Base-by-base conservation (phyloP, 371 early-diverging fungal genomes). In the Mucor ambiguus region DNA sequence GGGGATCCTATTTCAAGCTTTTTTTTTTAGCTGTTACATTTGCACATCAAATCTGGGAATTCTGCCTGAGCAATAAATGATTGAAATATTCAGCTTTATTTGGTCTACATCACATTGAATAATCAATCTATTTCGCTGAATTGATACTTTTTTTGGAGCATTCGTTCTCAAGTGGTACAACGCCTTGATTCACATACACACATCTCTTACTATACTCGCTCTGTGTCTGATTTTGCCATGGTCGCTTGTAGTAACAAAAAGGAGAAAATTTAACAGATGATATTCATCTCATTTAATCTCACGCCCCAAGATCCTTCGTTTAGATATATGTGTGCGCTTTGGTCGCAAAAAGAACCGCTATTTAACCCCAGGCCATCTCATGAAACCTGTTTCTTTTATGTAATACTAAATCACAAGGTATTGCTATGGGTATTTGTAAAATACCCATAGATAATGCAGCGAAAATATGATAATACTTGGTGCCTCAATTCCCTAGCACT, bases 381-480 rank as follows among this genome's bases (percentile, higher is more conserved):
- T 28, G 26, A 52, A 52, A 52, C 28, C 52, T 52, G 52, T 52
- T 28, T 52, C 52, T 52, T 49, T 52, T 6, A 52, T 52, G 52
- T 52, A 52, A 28, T 28, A 52, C 52, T 28, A 26, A 52, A 52
- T 52, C 52, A 52, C 52, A 52, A 52, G 52, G 28, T 52, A 28
- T 52, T 2, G 38, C 46, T 10, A 49, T 33, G n/a, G 35, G 55
- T 38, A 63, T n/a, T 63, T 38, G 33, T 18, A 58, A 18, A 33
- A 33, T 57, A 38, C 29, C 44, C 46, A 60, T 46, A 20, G 29
- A 55, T 24, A 67, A 67, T 61, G 38, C 60, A 41, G 30, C n/a
- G 12, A 48, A 38, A 38, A 11, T 38, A 41, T 41, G 18, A 41
- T 18, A 41, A 14, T 18, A 18, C 41, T 41, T 18, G 16, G 41